Conservation (phyloP, 371 early-diverging fungal genomes). For the Coemansia sp. region DNA sequence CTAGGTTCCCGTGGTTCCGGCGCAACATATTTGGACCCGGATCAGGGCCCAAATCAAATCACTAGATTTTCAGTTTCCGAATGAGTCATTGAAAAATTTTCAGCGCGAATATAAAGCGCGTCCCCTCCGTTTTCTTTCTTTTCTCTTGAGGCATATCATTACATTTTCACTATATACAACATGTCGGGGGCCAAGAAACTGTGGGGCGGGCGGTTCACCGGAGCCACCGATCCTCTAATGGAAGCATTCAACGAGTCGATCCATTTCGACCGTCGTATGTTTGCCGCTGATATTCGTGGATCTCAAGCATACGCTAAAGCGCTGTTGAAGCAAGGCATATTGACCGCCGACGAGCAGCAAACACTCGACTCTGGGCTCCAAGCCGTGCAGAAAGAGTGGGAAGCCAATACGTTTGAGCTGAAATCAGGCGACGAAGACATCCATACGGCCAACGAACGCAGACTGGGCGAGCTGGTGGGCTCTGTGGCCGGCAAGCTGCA, state of each 20-base stretch:
- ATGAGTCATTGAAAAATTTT: constrained; percentile 4
- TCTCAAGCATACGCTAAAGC: constrained; percentile 92
- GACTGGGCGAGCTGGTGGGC: constrained; percentile 91
- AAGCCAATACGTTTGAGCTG: constrained; percentile 67
- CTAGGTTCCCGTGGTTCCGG: constrained; percentile 33
- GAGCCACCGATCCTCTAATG: constrained; percentile 93
- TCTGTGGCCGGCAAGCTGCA: constrained; percentile 92
- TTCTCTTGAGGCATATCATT: too few species aligned
- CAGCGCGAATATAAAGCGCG: not conserved
- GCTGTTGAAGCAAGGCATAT: constrained; percentile 67
- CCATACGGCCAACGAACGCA: constrained; percentile 96
- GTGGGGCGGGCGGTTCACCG: constrained; percentile 86
- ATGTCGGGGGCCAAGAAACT: constrained; percentile 55
- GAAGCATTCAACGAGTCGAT: constrained; percentile 94
- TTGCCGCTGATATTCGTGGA: constrained; percentile 82
- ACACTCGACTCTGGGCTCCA: constrained; percentile 72
- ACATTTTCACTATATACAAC: not conserved
- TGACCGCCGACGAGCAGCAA: constrained; percentile 73
- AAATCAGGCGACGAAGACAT: constrained; percentile 92
- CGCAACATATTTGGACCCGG: constrained; percentile 6
- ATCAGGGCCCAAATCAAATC: not conserved
- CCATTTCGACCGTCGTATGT: constrained; percentile 88
- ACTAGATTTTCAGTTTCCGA: not conserved
- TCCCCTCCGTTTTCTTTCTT: not conserved
- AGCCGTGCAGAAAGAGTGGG: constrained; percentile 82